These are phyloP conservation scores for Verticillium albo-atrum DNA, from an alignment of 2,329 filamentous ascomycete genomes.

Conservation along the genomic window DNA sequence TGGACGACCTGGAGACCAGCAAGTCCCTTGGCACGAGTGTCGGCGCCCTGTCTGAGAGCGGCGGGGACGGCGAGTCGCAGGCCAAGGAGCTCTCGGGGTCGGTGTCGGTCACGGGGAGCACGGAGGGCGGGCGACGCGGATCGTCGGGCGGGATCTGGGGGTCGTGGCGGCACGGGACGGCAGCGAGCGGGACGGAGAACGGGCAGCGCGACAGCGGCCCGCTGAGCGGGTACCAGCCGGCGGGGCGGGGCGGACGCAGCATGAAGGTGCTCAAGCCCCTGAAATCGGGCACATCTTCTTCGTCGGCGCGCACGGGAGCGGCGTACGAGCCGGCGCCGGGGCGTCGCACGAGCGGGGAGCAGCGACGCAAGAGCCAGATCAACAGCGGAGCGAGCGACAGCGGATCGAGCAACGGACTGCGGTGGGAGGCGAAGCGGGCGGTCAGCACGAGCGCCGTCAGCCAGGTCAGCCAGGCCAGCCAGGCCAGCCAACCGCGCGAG, in stretches of 20 bases:
- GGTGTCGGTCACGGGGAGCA: constrained; percentile 3
- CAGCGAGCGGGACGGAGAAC: constrained; percentile 46
- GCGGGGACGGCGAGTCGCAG: constrained; percentile 37
- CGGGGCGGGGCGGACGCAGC: constrained; percentile 56
- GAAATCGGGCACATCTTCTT: constrained; percentile 51
- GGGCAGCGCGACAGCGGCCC: constrained; percentile 47
- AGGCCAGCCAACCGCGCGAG: constrained; percentile 3
- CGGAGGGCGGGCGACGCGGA: constrained; percentile 31
- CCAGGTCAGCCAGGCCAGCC: too few species aligned
- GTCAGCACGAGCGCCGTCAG: constrained; percentile 26
- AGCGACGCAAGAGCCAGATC: constrained; percentile 50
- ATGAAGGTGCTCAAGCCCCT: constrained; percentile 90
- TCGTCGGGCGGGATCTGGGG: constrained; percentile 60
- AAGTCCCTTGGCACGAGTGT: constrained; percentile 3
- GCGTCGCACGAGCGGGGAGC: constrained; percentile 41
- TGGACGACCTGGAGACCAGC: constrained; percentile 11
- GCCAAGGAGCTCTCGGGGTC: constrained; percentile 12
- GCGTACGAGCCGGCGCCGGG: constrained; percentile 47
- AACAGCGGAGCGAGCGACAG: constrained; percentile 20
- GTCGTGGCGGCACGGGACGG: constrained; percentile 61
- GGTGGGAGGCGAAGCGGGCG: constrained; percentile 53
- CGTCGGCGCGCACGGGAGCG: constrained; percentile 43
- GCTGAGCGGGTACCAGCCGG: constrained; percentile 66
- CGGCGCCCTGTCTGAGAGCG: constrained; percentile 31
- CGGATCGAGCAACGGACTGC: constrained; percentile 20